phyloP scores from a whole-genome alignment of 768 basidiomycete species.

The Lentinula lateritia region DNA sequence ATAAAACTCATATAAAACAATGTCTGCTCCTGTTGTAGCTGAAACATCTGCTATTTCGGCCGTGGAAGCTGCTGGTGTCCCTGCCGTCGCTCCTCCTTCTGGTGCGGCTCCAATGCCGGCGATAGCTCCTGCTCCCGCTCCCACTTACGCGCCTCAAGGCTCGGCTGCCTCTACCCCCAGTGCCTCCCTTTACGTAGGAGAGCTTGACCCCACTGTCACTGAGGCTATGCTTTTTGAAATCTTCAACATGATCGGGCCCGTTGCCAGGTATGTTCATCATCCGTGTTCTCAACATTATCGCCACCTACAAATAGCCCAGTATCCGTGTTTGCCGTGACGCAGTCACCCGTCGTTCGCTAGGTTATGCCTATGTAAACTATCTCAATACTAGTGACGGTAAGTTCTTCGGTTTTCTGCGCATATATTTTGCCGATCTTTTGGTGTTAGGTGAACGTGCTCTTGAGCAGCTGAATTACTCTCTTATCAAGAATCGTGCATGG shows the following conservation, averaged over 20 bases:
- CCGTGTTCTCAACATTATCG: conserved; percentile 5
- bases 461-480: conserved; percentile 98
- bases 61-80: conserved; percentile 40
- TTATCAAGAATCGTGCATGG: conserved; percentile 98
- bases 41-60: conserved; percentile 45
- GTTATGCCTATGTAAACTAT: conserved; percentile 99
- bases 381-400: conserved; percentile 89
- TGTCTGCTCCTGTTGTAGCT: conserved; percentile 54
- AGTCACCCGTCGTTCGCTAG: conserved; percentile 98
- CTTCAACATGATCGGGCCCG: conserved; percentile 99
- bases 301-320: conserved; percentile 31
- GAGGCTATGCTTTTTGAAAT: conserved; percentile 99
- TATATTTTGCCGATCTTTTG: conserved; percentile 6
- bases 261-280: conserved; percentile 69
- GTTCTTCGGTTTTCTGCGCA: conserved; percentile 16
- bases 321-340: conserved; percentile 99
- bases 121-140: conserved; percentile 40
- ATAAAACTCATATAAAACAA: conserved; percentile 25
- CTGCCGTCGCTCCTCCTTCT: conserved; percentile 32
- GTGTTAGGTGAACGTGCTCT: conserved; percentile 88
- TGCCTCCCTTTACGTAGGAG: conserved; percentile 97
- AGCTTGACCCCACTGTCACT: conserved; percentile 95
- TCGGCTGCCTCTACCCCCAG: conserved; percentile 67
- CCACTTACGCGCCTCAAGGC: conserved; percentile 51
- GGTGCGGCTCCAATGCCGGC: neutral